phyloP scores from a whole-genome alignment of 805 yeast species.

The Yarrowia sp. region DNA sequence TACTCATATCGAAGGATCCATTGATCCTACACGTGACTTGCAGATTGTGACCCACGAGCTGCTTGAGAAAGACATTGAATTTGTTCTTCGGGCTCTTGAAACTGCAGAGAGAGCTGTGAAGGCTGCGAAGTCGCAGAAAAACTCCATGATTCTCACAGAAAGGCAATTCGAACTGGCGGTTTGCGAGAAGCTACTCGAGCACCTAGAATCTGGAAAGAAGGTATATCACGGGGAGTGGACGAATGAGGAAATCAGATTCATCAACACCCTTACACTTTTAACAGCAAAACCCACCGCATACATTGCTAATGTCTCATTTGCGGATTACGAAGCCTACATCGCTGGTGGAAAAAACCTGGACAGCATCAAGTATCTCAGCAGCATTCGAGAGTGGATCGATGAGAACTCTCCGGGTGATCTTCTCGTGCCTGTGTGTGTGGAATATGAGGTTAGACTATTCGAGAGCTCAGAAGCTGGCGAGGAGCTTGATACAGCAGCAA shows the following conservation, averaged over 20 bases:
- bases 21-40: slow-evolving; percentile 69
- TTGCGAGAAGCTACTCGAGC: slow-evolving; percentile 51
- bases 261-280: slow-evolving; percentile 73
- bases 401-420: slow-evolving; percentile 70
- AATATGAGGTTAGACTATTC: slow-evolving; percentile 67
- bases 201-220: slow-evolving; percentile 69
- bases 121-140: slow-evolving; percentile 43
- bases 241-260: slow-evolving; percentile 66
- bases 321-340: slow-evolving; percentile 60
- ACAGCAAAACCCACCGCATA: slow-evolving; percentile 91
- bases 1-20: slow-evolving; percentile 68
- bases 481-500: slow-evolving; percentile 45
- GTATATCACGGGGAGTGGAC: slow-evolving; percentile 68
- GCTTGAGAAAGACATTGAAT: slow-evolving; percentile 71
- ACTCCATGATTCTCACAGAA: slow-evolving; percentile 49
- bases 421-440: slow-evolving; percentile 74
- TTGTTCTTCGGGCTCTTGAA: slow-evolving; percentile 63
- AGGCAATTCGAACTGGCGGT: slow-evolving; percentile 53
- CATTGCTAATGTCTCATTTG: slow-evolving; percentile 73
- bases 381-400: slow-evolving; percentile 69
- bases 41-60: slow-evolving; percentile 70
- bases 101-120: slow-evolving; percentile 58
- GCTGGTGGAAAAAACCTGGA: slow-evolving; percentile 46
- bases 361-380: slow-evolving; percentile 58
- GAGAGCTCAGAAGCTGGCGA: slow-evolving; percentile 53